These are phyloP conservation scores for Paraconiothyrium brasiliense DNA, from an alignment of 2,329 filamentous ascomycete genomes.

Conservation along the genomic window DNA sequence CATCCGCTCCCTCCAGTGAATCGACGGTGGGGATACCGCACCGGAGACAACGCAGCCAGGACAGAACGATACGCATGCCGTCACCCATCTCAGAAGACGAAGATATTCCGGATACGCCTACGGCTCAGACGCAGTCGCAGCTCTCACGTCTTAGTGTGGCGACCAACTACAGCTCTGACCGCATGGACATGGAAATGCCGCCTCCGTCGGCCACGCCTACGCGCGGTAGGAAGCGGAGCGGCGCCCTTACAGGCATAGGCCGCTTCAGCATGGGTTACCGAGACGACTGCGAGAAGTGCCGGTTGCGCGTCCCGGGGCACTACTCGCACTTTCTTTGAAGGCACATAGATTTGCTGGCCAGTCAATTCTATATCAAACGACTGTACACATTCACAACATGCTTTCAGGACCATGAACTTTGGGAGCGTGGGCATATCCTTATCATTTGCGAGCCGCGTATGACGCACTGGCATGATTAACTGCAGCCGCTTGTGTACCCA, in stretches of 20 bases:
- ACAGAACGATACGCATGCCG: slow-evolving; percentile 48
- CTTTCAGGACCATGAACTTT: not conserved
- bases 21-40: slow-evolving; percentile 29
- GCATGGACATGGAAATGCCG: slow-evolving; percentile 43
- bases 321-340: slow-evolving; percentile 57
- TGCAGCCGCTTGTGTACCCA: not conserved
- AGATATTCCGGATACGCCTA: slow-evolving; percentile 48
- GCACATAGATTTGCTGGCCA: not conserved
- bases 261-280: slow-evolving; percentile 60
- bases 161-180: slow-evolving; percentile 37
- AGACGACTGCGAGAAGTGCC: slow-evolving; percentile 61
- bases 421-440: not conserved
- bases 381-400: not conserved
- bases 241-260: slow-evolving; percentile 49
- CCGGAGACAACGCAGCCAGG: slow-evolving; percentile 32
- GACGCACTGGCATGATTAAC: not conserved
- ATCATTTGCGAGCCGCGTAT: not conserved
- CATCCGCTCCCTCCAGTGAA: slow-evolving; percentile 15
- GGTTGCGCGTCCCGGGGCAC: slow-evolving; percentile 58
- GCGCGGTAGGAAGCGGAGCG: slow-evolving; percentile 50
- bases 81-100: slow-evolving; percentile 54
- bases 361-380: not conserved
- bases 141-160: slow-evolving; percentile 49
- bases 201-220: slow-evolving; percentile 32
- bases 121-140: slow-evolving; percentile 48